Evolutionary conservation across 345 rosid species (phyloP).

Genomic region (Kandelia obovata): DNA sequence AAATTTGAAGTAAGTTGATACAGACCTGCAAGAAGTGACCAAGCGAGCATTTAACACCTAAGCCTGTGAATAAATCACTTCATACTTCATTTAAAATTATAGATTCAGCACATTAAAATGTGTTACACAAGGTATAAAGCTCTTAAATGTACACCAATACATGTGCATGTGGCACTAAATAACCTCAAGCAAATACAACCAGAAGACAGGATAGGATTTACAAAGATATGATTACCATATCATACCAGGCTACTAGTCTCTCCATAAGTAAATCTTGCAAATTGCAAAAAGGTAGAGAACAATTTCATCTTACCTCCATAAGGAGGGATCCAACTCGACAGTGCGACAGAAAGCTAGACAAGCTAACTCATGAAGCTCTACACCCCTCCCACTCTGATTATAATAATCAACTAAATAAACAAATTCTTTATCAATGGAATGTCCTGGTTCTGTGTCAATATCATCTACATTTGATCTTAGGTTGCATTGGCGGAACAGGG

Average conservation of each 20-base stretch:
- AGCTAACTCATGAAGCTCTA: conserved; percentile 81
- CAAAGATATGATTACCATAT: too few relatives aligned
- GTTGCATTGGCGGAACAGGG: conserved; percentile 48
- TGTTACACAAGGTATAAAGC: not conserved
- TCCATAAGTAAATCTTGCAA: not conserved
- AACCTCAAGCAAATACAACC: too few relatives aligned
- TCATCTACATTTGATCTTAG: conserved; percentile 39
- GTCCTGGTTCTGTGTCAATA: conserved; percentile 16
- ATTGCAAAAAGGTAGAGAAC: not conserved
- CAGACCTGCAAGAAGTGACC: conserved; percentile 50
- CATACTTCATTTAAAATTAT: not conserved
- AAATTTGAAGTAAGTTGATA: conserved; percentile 59
- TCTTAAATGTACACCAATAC: too few relatives aligned
- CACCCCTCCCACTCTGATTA: conserved; percentile 48
- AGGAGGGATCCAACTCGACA: conserved; percentile 65
- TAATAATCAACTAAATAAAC: conserved; percentile 50
- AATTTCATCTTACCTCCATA: conserved; percentile 46
- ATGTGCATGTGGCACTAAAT: too few relatives aligned
- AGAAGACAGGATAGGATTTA: too few relatives aligned
- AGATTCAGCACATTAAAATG: not conserved
- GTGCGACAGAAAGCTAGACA: conserved; percentile 83
- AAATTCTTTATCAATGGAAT: conserved; percentile 32
- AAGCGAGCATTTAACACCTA: not conserved
- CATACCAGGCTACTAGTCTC: too few relatives aligned
- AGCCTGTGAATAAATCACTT: not conserved